Evolutionary conservation across 192 early-diverging fungal species (phyloP).

Genomic region (Coemansia sp.): DNA sequence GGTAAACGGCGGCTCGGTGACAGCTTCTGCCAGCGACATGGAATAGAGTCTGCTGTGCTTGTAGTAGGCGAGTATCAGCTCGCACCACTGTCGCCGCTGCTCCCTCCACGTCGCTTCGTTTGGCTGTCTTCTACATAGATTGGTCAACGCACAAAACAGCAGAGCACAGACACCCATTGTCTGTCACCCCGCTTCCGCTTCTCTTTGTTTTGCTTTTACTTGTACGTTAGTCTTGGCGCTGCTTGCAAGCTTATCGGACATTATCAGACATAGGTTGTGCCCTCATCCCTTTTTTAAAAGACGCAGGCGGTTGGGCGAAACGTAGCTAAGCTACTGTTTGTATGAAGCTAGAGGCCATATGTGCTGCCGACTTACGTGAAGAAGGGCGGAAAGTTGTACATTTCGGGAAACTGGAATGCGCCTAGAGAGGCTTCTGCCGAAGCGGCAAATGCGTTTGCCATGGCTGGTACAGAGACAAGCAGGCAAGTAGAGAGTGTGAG

Average conservation of each 20-base stretch:
- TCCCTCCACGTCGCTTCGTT: conserved; percentile 77
- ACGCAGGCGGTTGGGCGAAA: too few relatives aligned
- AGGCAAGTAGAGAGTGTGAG: too few relatives aligned
- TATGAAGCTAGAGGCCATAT: background rate
- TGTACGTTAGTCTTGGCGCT: too few relatives aligned
- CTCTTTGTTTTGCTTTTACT: too few relatives aligned
- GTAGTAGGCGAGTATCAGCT: conserved; percentile 72
- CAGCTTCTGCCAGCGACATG: conserved; percentile 61
- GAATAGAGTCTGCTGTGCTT: conserved; percentile 59
- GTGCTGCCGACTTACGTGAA: conserved; percentile 68
- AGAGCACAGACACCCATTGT: too few relatives aligned
- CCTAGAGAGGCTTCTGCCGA: background rate
- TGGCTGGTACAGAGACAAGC: too few relatives aligned
- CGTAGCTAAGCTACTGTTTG: too few relatives aligned
- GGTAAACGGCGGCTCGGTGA: conserved; percentile 60
- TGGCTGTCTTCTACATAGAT: conserved; percentile 64
- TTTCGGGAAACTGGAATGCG: conserved; percentile 71
- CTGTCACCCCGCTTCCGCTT: too few relatives aligned
- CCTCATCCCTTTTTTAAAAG: too few relatives aligned
- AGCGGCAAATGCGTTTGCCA: conserved; percentile 8
- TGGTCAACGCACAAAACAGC: background rate
- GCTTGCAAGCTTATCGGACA: too few relatives aligned
- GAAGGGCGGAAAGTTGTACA: conserved; percentile 89
- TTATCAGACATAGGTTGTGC: too few relatives aligned
- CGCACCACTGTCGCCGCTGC: conserved; percentile 77